Evolutionary conservation across 148 eudicot species (phyloP).

Genomic region (Vaccinium darrowii): DNA sequence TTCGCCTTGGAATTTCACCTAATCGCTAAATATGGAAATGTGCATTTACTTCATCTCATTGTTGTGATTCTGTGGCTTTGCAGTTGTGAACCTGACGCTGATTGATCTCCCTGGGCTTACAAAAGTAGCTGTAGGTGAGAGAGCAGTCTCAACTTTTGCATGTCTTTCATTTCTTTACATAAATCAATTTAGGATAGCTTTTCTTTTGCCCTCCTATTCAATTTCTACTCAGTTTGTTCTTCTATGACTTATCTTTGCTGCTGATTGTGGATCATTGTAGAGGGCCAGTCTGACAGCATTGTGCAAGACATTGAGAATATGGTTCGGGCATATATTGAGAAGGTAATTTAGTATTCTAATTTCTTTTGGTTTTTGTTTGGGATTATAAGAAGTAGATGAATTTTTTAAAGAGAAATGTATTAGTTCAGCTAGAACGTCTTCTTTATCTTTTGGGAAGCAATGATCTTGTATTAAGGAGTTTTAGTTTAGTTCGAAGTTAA

Average conservation of each 20-base stretch:
- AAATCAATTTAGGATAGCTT: neutral
- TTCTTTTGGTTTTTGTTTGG: neutral
- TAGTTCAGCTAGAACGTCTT: neutral
- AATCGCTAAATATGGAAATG: slow-evolving; percentile 6
- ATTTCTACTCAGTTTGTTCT: neutral
- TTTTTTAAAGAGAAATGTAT: too few species aligned
- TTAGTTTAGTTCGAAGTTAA: neutral
- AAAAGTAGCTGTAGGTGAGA: slow-evolving; percentile 96
- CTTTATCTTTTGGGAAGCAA: neutral
- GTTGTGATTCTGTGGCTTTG: slow-evolving; percentile 23
- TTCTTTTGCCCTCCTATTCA: neutral
- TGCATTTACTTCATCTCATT: slow-evolving; percentile 16
- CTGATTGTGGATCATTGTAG: slow-evolving; percentile 42
- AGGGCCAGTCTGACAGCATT: slow-evolving; percentile 62
- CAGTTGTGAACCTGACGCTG: slow-evolving; percentile 98
- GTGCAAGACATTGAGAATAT: slow-evolving; percentile 67
- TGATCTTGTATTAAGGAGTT: neutral
- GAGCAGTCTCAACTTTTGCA: neutral
- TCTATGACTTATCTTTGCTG: neutral
- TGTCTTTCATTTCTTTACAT: neutral
- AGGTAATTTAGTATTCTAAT: slow-evolving; percentile 32
- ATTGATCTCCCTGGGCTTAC: slow-evolving; percentile 99
- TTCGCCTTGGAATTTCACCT: slow-evolving; percentile 17
- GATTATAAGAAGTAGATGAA: neutral
- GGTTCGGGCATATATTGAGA: slow-evolving; percentile 73